A percentile compares a stretch with the other conserved stretches of the same genome.
These are phyloP conservation scores for Novymonas esmeraldas DNA, from an alignment of 208 protist species.

Conservation along the genomic window DNA sequence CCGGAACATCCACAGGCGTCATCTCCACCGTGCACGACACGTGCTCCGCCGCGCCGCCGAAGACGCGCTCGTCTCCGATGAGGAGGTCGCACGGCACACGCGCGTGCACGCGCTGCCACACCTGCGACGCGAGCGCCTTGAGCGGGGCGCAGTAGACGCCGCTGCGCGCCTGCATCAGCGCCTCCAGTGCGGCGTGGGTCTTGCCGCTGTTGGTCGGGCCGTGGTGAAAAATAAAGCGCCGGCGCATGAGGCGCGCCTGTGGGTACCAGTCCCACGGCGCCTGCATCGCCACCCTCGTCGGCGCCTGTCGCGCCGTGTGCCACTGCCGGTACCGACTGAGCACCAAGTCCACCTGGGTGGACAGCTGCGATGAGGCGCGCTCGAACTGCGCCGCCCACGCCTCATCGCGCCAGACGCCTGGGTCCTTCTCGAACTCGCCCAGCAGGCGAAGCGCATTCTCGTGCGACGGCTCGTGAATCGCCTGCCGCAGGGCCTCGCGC, in stretches of 20 bases:
- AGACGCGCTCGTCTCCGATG: conserved; percentile 92
- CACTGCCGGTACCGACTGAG: conserved; percentile 55
- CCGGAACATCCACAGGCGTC: conserved; percentile 67
- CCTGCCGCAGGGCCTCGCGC: conserved; percentile 48
- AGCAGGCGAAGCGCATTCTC: conserved; percentile 61
- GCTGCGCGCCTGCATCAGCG: conserved; percentile 51
- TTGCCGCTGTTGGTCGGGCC: conserved; percentile 97
- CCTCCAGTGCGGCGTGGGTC: conserved; percentile 87
- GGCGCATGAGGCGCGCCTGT: conserved; percentile 68
- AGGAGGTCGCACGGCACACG: conserved; percentile 89
- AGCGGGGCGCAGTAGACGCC: conserved; percentile 95
- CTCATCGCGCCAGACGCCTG: conserved; percentile 27
- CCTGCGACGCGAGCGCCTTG: conserved; percentile 94
- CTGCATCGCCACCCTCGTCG: conserved; percentile 61
- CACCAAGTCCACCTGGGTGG: conserved; percentile 34
- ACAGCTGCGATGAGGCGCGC: conserved; percentile 12
- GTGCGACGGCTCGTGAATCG: conserved; percentile 69
- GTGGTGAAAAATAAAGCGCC: conserved; percentile 88
- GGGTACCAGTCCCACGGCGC: conserved; percentile 88
- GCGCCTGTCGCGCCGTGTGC: conserved; percentile 64
- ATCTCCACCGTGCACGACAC: conserved; percentile 93
- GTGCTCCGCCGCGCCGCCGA: conserved; percentile 77
- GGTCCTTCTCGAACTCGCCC: conserved; percentile 51
- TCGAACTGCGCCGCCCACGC: conserved; percentile 32
- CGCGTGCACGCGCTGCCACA: conserved; percentile 82